Evolutionary conservation across 2,329 filamentous ascomycete genomes (phyloP), one percentile per base, ranked within the genome.

Genomic region (Claviceps sp.): DNA sequence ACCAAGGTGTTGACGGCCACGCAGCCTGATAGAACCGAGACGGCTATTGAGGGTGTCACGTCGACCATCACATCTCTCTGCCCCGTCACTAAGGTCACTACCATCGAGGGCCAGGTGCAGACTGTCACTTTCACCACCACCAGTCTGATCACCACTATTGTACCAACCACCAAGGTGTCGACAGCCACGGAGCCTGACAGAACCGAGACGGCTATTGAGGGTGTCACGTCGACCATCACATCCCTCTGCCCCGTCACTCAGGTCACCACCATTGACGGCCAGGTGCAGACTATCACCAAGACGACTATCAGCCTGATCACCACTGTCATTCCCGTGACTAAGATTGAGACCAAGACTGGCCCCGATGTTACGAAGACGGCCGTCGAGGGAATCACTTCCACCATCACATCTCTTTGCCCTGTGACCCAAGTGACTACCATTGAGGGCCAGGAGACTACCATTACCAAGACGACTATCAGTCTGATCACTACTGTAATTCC

Each of bases 51-150:
- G 30, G 61, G 67, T 5, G 64, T 62, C 18, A 69, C 70, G 57
- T 65, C 63, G 4, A 73, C 71, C 20, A 50, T 67, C 47, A 76
- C 73, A 8, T 66, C 63, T 20, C 61, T 72, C 6, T 72, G 67
- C 60, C 71, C 72, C 11, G 58, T 73, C 11, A 66, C 66, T 7
- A 57, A 63, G 4, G 67, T 65, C 1, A 68, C 66, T 5, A 63
- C 63, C 2, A 67, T 58, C 22, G 38, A 46, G 5, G 56, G 57
- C 6, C 51, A 56, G n/a, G 54, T 57, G 6, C 36, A 52, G 6
- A 59, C 56, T 6, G 50, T 52, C 26, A 63, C 59, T 2, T 57
- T 61, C 42, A 62, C 58, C 4, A 59, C 56, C 8, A 58, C 55
- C 24, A 54, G 56, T 24, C 57, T 59, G 18, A 46, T 64, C 9